Percentiles rank a stretch among this genome's conserved stretches.
phyloP scores from a whole-genome alignment of 768 basidiomycete genomes.

The Russula ochroleuca region DNA sequence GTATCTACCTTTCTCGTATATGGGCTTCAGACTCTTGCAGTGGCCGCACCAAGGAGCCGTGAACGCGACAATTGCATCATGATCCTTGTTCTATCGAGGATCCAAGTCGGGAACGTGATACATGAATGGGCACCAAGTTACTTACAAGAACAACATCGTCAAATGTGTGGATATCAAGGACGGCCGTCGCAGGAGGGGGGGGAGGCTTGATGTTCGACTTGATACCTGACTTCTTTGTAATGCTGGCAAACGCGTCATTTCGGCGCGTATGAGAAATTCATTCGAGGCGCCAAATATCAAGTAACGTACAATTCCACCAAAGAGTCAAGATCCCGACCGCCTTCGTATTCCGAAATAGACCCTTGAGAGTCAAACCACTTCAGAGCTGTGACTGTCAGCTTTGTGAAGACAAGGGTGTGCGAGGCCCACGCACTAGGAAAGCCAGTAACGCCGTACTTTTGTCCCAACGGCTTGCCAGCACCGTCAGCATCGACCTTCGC shows the following conservation, averaged over 20 bases:
- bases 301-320: conserved; percentile 66
- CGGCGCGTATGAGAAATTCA: neutral
- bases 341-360: conserved; percentile 59
- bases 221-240: conserved; percentile 69
- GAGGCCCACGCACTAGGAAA: conserved; percentile 68
- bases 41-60: conserved; percentile 91
- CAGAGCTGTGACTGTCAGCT: conserved; percentile 52
- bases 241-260: conserved; percentile 40
- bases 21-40: conserved; percentile 88
- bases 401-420: conserved; percentile 8
- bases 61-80: conserved; percentile 83
- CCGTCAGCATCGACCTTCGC: conserved; percentile 95
- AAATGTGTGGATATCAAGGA: conserved; percentile 71
- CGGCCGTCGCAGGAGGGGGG: conserved; percentile 62
- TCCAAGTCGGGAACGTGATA: neutral
- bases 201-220: conserved; percentile 88
- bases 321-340: conserved; percentile 76
- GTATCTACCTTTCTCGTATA: conserved; percentile 66
- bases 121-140: conserved; percentile 1
- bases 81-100: conserved; percentile 47
- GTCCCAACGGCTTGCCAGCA: conserved; percentile 68
- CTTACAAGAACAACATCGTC: conserved; percentile 66
- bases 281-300: conserved; percentile 1
- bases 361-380: conserved; percentile 82
- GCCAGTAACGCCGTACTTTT: conserved; percentile 74